Conservation (phyloP, 75 land plant genomes). For the Sequoia sempervirens region DNA sequence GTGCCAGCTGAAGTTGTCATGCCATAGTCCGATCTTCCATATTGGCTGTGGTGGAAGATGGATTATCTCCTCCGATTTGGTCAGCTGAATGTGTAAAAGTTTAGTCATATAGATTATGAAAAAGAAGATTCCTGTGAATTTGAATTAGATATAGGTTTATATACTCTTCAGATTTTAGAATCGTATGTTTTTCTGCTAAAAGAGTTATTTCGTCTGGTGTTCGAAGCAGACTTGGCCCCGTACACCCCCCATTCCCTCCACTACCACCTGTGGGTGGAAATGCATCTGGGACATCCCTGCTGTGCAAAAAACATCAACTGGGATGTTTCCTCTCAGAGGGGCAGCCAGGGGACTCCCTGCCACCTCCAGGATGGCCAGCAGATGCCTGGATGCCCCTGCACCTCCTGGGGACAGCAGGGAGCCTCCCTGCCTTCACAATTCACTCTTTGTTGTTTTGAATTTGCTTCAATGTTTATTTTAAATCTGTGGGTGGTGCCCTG, state of each 20-base stretch:
- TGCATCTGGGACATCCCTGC: too few relatives aligned
- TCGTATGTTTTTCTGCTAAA: neutral
- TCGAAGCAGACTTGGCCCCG: too few relatives aligned
- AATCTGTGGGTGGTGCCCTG: neutral
- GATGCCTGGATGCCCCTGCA: too few relatives aligned
- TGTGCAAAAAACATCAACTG: too few relatives aligned
- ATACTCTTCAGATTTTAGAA: neutral
- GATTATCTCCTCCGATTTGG: neutral
- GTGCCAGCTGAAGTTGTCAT: neutral
- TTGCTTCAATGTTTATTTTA: neutral
- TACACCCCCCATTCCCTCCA: too few relatives aligned
- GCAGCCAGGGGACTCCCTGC: too few relatives aligned
- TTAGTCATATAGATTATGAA: neutral
- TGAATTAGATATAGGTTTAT: neutral
- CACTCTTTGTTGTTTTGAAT: neutral
- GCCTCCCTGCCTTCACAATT: too few relatives aligned
- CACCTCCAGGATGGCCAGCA: too few relatives aligned
- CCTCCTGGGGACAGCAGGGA: too few relatives aligned
- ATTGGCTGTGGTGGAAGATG: neutral
- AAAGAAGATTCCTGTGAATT: neutral
- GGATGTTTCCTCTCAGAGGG: too few relatives aligned
- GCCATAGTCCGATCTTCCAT: neutral
- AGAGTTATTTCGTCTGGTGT: neutral
- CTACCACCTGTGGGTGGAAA: too few relatives aligned
- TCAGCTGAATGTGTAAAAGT: neutral